phyloP scores from a whole-genome alignment of 139 green algal species.

The Coelastrella sp. region DNA sequence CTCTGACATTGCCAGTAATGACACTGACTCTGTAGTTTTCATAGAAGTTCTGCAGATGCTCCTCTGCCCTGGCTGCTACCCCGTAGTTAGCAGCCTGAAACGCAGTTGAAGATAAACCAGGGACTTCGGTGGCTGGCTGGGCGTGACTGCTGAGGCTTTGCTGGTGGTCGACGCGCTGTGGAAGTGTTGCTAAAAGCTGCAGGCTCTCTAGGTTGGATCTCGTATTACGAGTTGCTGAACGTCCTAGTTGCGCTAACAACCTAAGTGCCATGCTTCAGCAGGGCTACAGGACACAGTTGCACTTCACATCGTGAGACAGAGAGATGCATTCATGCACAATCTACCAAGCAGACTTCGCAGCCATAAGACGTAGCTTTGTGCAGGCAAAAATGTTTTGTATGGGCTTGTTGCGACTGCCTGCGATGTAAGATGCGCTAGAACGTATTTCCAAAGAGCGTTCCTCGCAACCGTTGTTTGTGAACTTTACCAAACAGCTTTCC shows the following conservation, averaged over 20 bases:
- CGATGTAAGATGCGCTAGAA: too few relatives aligned
- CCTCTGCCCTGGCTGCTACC: conserved; percentile 36
- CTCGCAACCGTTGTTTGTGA: too few relatives aligned
- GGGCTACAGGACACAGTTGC: neutral
- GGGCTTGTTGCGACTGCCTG: too few relatives aligned
- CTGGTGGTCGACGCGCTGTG: neutral
- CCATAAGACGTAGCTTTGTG: neutral
- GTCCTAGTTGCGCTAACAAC: neutral
- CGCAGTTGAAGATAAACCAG: neutral
- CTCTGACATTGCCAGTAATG: conserved; percentile 86
- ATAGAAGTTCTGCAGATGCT: conserved; percentile 33
- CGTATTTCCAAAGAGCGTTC: too few relatives aligned
- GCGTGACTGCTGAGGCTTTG: conserved; percentile 2
- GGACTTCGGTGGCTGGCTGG: neutral
- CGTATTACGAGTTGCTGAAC: neutral
- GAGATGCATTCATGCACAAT: neutral
- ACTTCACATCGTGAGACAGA: neutral
- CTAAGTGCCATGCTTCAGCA: conserved; percentile 13
- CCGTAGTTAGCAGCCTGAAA: conserved; percentile 20
- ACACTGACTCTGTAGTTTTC: conserved; percentile 56
- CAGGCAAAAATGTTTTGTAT: neutral
- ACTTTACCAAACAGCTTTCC: too few relatives aligned
- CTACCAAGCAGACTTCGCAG: neutral
- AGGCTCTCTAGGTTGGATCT: neutral
- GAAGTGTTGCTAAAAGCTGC: neutral